Percentiles rank a stretch among this genome's conserved stretches.
Conservation (phyloP, 2,329 filamentous ascomycete genomes). For the Hawksworthiomyces lignivorus region DNA sequence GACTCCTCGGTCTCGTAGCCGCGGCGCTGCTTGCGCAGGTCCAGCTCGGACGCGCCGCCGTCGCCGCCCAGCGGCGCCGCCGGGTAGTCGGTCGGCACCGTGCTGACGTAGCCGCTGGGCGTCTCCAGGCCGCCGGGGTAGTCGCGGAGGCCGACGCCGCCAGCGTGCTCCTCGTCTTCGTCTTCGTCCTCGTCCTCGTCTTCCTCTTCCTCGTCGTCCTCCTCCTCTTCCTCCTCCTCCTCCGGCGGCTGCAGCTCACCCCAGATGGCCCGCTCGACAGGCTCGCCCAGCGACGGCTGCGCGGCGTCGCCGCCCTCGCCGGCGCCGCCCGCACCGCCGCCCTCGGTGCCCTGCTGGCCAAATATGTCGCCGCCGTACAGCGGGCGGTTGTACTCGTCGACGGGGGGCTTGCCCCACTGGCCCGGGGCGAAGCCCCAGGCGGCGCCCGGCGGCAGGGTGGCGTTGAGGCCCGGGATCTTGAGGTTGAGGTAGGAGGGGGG, state of each 20-base stretch:
- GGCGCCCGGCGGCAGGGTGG: constrained; percentile 79
- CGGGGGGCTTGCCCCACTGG: constrained; percentile 90
- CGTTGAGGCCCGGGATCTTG: constrained; percentile 90
- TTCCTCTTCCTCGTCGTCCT: constrained; percentile 46
- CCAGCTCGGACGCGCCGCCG: constrained; percentile 71
- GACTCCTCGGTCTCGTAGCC: constrained; percentile 83
- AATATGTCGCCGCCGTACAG: constrained; percentile 94
- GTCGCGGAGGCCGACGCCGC: constrained; percentile 41
- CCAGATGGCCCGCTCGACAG: constrained; percentile 83
- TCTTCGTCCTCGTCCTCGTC: constrained; percentile 65
- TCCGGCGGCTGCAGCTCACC: constrained; percentile 79
- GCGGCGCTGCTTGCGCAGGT: constrained; percentile 77
- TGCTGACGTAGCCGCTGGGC: constrained; percentile 71
- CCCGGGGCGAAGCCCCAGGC: constrained; percentile 94
- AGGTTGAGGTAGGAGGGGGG: constrained; percentile 93
- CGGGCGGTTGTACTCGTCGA: constrained; percentile 87
- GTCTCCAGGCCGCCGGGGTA: constrained; percentile 65
- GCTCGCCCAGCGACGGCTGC: constrained; percentile 53
- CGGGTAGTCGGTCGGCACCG: constrained; percentile 71
- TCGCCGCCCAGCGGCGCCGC: constrained; percentile 56
- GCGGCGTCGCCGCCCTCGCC: constrained; percentile 25
- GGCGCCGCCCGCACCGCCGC: constrained; percentile 19
- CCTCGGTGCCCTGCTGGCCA: constrained; percentile 52
- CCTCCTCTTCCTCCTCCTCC: constrained; percentile 65
- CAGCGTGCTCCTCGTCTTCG: constrained; percentile 52